These are phyloP conservation scores for Cryptosporidium baileyi DNA, from an alignment of 169 alveolate species.

Conservation along the genomic window DNA sequence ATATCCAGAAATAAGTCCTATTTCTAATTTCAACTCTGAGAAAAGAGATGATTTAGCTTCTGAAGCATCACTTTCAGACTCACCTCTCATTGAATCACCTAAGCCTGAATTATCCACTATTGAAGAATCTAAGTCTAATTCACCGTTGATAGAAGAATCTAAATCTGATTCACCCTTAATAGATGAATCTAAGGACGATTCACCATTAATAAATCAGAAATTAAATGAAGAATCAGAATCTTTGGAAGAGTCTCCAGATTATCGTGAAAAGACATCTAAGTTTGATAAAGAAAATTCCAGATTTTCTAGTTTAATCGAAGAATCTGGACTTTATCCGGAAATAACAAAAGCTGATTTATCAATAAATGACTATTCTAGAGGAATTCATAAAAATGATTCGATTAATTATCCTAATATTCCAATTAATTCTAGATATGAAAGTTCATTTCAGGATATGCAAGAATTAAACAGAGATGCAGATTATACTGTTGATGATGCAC, in stretches of 20 bases:
- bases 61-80: neutral
- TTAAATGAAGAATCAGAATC: neutral
- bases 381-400: neutral
- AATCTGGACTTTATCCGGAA: neutral
- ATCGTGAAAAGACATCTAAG: neutral
- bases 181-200: neutral
- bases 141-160: neutral
- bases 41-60: neutral
- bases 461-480: neutral
- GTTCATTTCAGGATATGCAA: neutral
- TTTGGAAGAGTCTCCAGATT: neutral
- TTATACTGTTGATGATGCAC: conserved; percentile 49
- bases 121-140: neutral
- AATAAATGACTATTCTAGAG: neutral
- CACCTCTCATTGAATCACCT: neutral
- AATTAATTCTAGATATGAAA: neutral
- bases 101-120: neutral
- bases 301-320: too few species aligned
- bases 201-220: too few species aligned
- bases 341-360: neutral
- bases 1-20: neutral
- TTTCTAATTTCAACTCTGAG: neutral
- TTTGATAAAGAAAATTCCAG: neutral
- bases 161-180: neutral
- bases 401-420: neutral